Evolutionary conservation across 768 basidiomycete species (phyloP).

Genomic region (Clathrus columnatus): DNA sequence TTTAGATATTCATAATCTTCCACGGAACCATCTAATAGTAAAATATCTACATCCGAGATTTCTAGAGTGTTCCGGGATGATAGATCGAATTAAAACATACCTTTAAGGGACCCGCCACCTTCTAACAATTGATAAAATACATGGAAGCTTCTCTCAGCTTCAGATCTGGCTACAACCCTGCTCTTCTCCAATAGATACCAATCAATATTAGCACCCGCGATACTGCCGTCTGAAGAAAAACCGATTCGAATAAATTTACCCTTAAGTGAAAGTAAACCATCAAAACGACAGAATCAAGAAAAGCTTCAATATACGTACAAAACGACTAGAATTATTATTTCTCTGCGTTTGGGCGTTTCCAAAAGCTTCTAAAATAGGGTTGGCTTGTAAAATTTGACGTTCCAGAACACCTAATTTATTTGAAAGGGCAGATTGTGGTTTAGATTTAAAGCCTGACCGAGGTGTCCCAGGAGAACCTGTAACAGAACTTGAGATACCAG

Average conservation of each 20-base stretch:
- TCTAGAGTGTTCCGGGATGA: background rate
- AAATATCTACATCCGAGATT: slow-evolving; percentile 40
- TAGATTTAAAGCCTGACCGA: slow-evolving; percentile 44
- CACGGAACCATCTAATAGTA: slow-evolving; percentile 65
- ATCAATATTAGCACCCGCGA: slow-evolving; percentile 95
- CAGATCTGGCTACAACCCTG: slow-evolving; percentile 78
- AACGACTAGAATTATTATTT: slow-evolving; percentile 98
- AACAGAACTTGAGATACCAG: slow-evolving; percentile 38
- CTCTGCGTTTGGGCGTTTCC: slow-evolving; percentile 98
- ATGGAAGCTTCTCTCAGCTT: slow-evolving; percentile 90
- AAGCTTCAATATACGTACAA: slow-evolving; percentile 25
- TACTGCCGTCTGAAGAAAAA: slow-evolving; percentile 88
- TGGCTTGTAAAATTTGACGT: slow-evolving; percentile 93
- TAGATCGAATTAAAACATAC: slow-evolving; percentile 31
- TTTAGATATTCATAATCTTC: slow-evolving; percentile 89
- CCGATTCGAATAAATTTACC: slow-evolving; percentile 96
- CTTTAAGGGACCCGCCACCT: slow-evolving; percentile 61
- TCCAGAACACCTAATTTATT: slow-evolving; percentile 80
- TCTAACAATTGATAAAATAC: slow-evolving; percentile 93
- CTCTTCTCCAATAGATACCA: slow-evolving; percentile 99
- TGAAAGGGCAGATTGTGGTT: slow-evolving; percentile 34
- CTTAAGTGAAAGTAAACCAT: background rate
- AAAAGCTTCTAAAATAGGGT: slow-evolving; percentile 95
- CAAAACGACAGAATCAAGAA: background rate
- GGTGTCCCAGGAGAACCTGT: slow-evolving; percentile 51